These are phyloP conservation scores for Cryomyces minteri DNA, from an alignment of 495 filamentous ascomycete genomes.

Conservation along the genomic window DNA sequence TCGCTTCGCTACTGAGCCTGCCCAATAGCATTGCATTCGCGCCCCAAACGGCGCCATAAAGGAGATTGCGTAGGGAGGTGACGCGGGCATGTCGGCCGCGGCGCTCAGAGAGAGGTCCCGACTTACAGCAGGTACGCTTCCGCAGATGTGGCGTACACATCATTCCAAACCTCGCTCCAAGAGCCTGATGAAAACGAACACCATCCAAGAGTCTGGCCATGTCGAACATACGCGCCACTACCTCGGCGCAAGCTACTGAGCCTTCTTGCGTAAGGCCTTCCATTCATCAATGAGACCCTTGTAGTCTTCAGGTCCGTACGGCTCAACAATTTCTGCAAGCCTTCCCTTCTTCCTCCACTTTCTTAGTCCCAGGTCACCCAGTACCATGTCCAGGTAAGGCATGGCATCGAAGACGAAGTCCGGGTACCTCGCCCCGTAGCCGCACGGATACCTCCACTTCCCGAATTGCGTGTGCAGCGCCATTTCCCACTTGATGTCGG, in stretches of 20 bases:
- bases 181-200: neutral
- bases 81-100: conserved; percentile 3
- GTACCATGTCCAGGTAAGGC: conserved; percentile 58
- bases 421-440: conserved; percentile 41
- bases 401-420: conserved; percentile 62
- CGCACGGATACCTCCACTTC: conserved; percentile 46
- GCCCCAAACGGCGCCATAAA: too few species aligned
- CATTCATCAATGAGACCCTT: conserved; percentile 19
- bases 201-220: neutral
- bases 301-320: conserved; percentile 23
- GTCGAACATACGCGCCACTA: too few species aligned
- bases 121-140: too few species aligned
- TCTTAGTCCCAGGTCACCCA: conserved; percentile 43
- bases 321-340: conserved; percentile 19
- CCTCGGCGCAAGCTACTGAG: too few species aligned
- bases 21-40: too few species aligned
- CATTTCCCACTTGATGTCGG: conserved; percentile 31
- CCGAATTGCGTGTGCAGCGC: conserved; percentile 49
- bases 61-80: too few species aligned
- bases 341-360: conserved; percentile 23
- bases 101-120: too few species aligned
- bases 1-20: too few species aligned
- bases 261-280: neutral
- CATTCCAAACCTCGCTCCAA: too few species aligned
- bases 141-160: neutral